phyloP scores from a whole-genome alignment of 2,329 filamentous ascomycete genomes.

The Botrytis deweyae region DNA sequence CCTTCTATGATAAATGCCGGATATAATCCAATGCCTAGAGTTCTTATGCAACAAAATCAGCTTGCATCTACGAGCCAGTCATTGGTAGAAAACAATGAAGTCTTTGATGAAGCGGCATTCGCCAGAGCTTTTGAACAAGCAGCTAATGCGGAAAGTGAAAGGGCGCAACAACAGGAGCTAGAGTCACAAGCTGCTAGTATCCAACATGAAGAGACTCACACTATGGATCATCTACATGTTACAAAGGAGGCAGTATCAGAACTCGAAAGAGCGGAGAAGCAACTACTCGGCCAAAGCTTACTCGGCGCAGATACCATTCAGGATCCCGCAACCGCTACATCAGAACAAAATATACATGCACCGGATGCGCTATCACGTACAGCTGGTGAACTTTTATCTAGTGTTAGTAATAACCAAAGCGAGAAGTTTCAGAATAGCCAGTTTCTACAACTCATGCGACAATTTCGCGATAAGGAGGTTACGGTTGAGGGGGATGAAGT shows the following conservation, averaged over 20 bases:
- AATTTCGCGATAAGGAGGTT: constrained; percentile 69
- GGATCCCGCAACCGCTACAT: constrained; percentile 32
- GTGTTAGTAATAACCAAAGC: constrained; percentile 65
- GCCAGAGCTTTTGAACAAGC: constrained; percentile 50
- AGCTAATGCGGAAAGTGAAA: constrained; percentile 30
- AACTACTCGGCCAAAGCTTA: constrained; percentile 31
- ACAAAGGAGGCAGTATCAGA: constrained; percentile 7
- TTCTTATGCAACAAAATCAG: constrained; percentile 15
- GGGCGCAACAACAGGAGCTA: constrained; percentile 26
- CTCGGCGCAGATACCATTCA: constrained; percentile 41
- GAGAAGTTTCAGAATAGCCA: constrained; percentile 76
- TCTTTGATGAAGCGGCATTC: constrained; percentile 56
- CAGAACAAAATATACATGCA: constrained; percentile 39
- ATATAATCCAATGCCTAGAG: constrained; percentile 23
- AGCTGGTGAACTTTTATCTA: constrained; percentile 67
- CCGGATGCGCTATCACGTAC: constrained; percentile 68
- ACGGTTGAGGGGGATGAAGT: constrained; percentile 69
- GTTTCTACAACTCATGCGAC: constrained; percentile 75
- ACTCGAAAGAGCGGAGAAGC: background rate
- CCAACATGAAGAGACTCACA: background rate
- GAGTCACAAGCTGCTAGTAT: constrained; percentile 26
- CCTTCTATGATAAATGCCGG: constrained; percentile 1
- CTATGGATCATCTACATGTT: constrained; percentile 26
- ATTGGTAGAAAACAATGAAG: constrained; percentile 41
- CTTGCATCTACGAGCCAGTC: constrained; percentile 26